phyloP scores from a whole-genome alignment of 257 asterid genomes.

The Cruciata laevipes region DNA sequence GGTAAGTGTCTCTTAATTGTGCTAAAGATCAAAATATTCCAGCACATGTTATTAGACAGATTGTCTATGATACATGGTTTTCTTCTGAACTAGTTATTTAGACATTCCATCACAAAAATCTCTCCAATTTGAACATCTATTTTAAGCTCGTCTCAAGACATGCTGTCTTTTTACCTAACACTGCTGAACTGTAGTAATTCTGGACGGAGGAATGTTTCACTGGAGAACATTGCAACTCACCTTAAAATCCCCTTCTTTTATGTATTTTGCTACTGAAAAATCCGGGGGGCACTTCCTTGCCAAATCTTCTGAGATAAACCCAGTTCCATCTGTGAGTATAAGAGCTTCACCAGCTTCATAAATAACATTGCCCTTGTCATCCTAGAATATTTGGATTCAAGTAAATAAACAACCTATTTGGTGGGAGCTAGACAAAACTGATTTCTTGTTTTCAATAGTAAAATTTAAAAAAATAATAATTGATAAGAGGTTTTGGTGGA shows the following conservation, averaged over 20 bases:
- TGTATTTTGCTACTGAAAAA: slow-evolving; percentile 31
- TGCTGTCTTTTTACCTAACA: too few species aligned
- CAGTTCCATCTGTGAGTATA: slow-evolving; percentile 84
- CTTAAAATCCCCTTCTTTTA: slow-evolving; percentile 34
- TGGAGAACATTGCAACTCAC: slow-evolving; percentile 19
- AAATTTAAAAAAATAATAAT: neutral
- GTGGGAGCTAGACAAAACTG: neutral
- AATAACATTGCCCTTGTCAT: slow-evolving; percentile 33
- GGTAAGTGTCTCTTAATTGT: neutral
- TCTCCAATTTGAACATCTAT: neutral
- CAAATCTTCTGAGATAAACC: slow-evolving; percentile 72
- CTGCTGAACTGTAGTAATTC: slow-evolving; percentile 19
- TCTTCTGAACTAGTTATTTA: neutral
- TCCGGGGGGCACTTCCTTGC: slow-evolving; percentile 59
- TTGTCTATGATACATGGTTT: neutral
- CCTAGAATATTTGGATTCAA: slow-evolving; percentile 31
- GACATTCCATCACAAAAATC: neutral
- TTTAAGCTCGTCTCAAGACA: neutral
- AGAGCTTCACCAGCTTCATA: slow-evolving; percentile 50
- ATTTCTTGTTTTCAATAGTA: neutral
- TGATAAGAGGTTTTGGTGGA: neutral
- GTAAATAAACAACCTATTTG: neutral
- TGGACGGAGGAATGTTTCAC: neutral
- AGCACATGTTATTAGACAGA: neutral
- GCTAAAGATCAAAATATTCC: neutral